A percentile compares a stretch with the other conserved stretches of the same genome.
phyloP scores from a whole-genome alignment of 352 stramenopile species.

The Pythium grandisporangium region DNA sequence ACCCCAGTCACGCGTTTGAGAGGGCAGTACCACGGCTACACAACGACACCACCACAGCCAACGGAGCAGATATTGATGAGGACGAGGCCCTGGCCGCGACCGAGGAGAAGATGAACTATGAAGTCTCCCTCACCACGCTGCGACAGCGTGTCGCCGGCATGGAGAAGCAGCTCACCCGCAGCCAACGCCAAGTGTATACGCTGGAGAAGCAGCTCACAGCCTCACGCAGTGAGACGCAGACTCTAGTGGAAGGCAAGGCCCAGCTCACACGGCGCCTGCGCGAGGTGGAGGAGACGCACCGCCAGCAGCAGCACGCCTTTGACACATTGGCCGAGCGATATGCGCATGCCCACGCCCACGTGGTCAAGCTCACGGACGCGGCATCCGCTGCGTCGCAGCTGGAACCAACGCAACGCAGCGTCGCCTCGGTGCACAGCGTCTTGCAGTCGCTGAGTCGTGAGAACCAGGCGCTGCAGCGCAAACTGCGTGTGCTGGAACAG shows the following conservation, averaged over 20 bases:
- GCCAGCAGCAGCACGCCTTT: constrained; percentile 49
- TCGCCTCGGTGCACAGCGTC: constrained; percentile 21
- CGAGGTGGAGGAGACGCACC: constrained; percentile 30
- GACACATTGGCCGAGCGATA: constrained; percentile 62
- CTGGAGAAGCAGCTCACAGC: constrained; percentile 29
- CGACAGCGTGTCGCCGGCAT: constrained; percentile 30
- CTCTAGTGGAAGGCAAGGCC: constrained; percentile 20
- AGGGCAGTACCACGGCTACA: too few relatives aligned
- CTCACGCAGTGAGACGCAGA: constrained; percentile 27
- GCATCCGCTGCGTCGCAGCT: constrained; percentile 3
- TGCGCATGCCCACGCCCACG: constrained; percentile 31
- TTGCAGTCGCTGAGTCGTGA: constrained; percentile 51
- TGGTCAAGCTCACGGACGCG: constrained; percentile 42
- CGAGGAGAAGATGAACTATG: constrained; percentile 19
- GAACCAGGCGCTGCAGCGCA: constrained; percentile 61
- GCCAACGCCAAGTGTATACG: constrained; percentile 14
- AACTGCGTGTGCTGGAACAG: constrained; percentile 47
- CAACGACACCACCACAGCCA: background rate
- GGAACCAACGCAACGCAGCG: constrained; percentile 5
- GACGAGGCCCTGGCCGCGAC: background rate
- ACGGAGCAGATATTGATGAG: background rate
- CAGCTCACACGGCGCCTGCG: constrained; percentile 26
- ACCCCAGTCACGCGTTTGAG: too few relatives aligned
- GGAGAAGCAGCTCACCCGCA: constrained; percentile 26
- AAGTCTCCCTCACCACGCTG: constrained; percentile 32